A percentile compares a stretch with the other conserved stretches of the same genome.
Evolutionary conservation across 2,329 filamentous ascomycete species (phyloP).

Genomic region (Graphilbum sp.): DNA sequence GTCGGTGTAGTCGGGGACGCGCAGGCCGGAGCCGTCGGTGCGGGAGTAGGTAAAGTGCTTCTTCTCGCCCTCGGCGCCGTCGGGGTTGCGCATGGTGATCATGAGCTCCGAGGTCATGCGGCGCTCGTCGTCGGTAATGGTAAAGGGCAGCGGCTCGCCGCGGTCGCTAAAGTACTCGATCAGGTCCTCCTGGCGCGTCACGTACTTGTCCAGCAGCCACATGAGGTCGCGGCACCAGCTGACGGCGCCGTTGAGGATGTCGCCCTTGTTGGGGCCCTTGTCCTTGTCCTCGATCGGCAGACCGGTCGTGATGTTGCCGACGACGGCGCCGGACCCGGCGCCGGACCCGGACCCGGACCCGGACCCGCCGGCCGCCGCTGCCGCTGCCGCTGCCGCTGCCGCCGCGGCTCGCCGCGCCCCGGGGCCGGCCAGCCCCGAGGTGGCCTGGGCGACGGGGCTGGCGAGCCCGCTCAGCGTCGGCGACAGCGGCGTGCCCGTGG

Average conservation of each 20-base stretch:
- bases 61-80: conserved; percentile 20
- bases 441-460: conserved; percentile 58
- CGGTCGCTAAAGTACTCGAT: conserved; percentile 57
- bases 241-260: conserved; percentile 92
- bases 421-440: conserved; percentile 73
- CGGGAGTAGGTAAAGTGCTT: conserved; percentile 61
- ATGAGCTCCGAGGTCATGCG: conserved; percentile 90
- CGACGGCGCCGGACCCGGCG: conserved; percentile 43
- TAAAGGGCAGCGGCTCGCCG: conserved; percentile 63
- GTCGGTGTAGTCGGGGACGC: conserved; percentile 88
- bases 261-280: conserved; percentile 96
- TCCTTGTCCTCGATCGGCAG: conserved; percentile 93
- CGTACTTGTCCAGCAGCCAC: conserved; percentile 86
- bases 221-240: conserved; percentile 96
- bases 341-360: no score
- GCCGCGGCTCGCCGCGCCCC: conserved; percentile 68
- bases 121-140: conserved; percentile 78
- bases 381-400: no score
- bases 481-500: conserved; percentile 80
- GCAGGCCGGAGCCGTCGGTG: conserved; percentile 64
- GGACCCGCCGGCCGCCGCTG: no score
- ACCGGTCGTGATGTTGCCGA: conserved; percentile 79
- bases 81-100: conserved; percentile 70
- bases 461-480: conserved; percentile 59
- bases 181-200: conserved; percentile 78